Conservation (phyloP, 2,329 filamentous ascomycete species). For the Cladosporium sp. region DNA sequence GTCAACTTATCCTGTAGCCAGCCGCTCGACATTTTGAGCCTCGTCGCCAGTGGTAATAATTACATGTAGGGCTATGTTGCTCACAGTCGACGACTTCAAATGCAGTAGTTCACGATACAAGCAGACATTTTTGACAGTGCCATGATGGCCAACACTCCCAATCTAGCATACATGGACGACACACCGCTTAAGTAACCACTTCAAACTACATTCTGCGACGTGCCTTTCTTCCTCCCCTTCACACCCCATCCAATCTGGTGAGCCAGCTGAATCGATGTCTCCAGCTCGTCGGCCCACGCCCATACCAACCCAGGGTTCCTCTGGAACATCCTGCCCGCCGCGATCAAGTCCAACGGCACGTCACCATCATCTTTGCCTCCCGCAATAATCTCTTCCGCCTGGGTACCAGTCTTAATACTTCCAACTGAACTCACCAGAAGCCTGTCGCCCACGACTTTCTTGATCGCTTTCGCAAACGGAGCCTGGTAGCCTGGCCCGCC, state of each 20-base stretch:
- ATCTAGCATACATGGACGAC: too few relatives aligned
- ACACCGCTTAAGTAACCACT: background rate
- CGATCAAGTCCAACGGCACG: conserved; percentile 63
- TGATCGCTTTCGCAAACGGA: conserved; percentile 69
- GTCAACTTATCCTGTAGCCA: background rate
- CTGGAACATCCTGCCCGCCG: conserved; percentile 75
- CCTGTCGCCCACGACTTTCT: conserved; percentile 68
- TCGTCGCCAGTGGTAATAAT: background rate
- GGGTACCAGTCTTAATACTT: conserved; percentile 66
- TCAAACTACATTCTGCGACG: background rate
- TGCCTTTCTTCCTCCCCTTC: conserved; percentile 35
- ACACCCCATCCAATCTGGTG: conserved; percentile 57
- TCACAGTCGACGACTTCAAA: too few relatives aligned
- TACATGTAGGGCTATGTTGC: too few relatives aligned
- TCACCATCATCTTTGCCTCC: conserved; percentile 31
- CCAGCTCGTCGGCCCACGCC: conserved; percentile 69
- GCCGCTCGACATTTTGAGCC: background rate
- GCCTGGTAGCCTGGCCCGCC: conserved; percentile 70
- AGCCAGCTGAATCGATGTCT: conserved; percentile 69
- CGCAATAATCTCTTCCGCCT: conserved; percentile 61
- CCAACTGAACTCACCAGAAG: conserved; percentile 75
- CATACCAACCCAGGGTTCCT: conserved; percentile 74
- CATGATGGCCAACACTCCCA: too few relatives aligned
- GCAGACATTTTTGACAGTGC: too few relatives aligned
- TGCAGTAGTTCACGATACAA: too few relatives aligned